A percentile compares a stretch with the other conserved stretches of the same genome.
These are phyloP conservation scores for Euphorbia schlechtendalii DNA, from an alignment of 441 rosid genomes.

Conservation along the genomic window DNA sequence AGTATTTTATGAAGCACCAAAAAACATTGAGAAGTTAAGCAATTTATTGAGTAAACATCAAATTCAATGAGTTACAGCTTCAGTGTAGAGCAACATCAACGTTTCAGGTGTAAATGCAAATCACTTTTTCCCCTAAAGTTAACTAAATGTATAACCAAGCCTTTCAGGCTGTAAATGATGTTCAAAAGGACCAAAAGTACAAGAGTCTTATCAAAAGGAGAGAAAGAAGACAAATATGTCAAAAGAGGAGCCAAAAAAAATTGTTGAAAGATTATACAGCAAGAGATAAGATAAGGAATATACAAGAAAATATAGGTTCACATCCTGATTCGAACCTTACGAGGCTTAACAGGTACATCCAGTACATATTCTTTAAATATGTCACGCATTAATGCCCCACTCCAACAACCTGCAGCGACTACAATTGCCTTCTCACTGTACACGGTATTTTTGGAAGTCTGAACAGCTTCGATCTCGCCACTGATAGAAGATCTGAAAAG, in stretches of 20 bases:
- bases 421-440: conserved; percentile 60
- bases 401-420: conserved; percentile 94
- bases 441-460: conserved; percentile 53
- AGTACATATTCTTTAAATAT: conserved; percentile 42
- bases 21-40: too few species aligned
- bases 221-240: too few species aligned
- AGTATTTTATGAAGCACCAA: not conserved
- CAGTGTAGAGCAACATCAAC: too few species aligned
- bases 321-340: conserved; percentile 49
- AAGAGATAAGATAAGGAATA: not conserved
- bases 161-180: not conserved
- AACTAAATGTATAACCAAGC: not conserved
- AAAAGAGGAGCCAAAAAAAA: not conserved
- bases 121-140: not conserved
- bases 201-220: not conserved
- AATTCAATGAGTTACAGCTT: too few species aligned
- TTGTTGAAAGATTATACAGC: not conserved
- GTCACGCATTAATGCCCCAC: conserved; percentile 60
- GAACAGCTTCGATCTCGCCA: conserved; percentile 56
- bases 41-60: not conserved
- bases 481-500: conserved; percentile 42
- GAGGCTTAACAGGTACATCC: conserved; percentile 74
- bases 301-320: not conserved
- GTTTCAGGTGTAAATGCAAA: not conserved
- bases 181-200: not conserved